Conservation (phyloP, 2,329 filamentous ascomycete species). For the Ophiostoma novo-ulmi region DNA sequence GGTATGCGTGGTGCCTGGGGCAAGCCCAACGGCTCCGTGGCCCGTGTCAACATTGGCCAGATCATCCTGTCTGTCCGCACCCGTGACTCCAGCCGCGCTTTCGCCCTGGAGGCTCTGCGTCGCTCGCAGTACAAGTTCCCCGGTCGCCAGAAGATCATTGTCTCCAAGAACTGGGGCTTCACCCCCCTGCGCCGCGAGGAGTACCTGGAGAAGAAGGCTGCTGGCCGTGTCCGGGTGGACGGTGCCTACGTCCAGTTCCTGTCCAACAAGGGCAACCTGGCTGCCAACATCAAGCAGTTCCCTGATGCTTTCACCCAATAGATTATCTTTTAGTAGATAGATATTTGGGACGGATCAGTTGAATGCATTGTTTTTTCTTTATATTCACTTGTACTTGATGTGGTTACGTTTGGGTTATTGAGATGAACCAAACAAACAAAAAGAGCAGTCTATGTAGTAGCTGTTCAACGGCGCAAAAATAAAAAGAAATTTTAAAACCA, state of each 20-base stretch:
- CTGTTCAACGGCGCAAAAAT: slow-evolving; percentile 1
- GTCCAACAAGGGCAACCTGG: slow-evolving; percentile 81
- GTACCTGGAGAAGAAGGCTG: slow-evolving; percentile 92
- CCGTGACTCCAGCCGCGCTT: slow-evolving; percentile 84
- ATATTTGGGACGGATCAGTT: not conserved
- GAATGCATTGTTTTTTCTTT: slow-evolving; percentile 19
- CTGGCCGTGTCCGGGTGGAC: slow-evolving; percentile 89
- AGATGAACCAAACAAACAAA: not conserved
- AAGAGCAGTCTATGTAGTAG: not conserved
- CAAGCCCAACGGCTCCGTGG: slow-evolving; percentile 98
- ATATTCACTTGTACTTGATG: slow-evolving; percentile 17
- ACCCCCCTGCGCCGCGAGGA: slow-evolving; percentile 96
- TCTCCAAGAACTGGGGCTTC: slow-evolving; percentile 99
- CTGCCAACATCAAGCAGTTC: slow-evolving; percentile 88
- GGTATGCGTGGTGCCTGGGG: slow-evolving; percentile 99
- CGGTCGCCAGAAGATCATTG: slow-evolving; percentile 99
- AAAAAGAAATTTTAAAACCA: not conserved
- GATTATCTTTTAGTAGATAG: not conserved
- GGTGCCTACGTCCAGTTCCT: slow-evolving; percentile 99
- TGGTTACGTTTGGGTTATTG: not conserved
- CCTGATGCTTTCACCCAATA: slow-evolving; percentile 74
- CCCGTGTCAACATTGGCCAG: slow-evolving; percentile 99
- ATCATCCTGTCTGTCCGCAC: slow-evolving; percentile 97
- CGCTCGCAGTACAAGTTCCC: slow-evolving; percentile 99
- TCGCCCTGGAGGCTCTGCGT: slow-evolving; percentile 96